Evolutionary conservation across 164 flowering plant species (phyloP).

Genomic region (Saururus chinensis): DNA sequence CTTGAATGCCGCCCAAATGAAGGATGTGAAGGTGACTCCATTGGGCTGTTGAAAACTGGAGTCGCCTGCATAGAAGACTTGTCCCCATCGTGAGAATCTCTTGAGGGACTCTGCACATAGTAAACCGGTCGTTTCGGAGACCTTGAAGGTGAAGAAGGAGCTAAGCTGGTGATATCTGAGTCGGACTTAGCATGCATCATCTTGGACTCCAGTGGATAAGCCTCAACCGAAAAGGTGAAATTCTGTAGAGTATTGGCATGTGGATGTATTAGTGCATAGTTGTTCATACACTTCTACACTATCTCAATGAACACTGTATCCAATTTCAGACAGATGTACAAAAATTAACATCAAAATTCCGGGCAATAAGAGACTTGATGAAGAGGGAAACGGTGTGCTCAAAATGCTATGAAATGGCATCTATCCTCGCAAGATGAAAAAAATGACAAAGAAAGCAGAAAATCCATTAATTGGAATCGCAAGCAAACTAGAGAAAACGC

Average conservation of each 20-base stretch:
- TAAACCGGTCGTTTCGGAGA: constrained; percentile 78
- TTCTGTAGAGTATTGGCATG: not conserved
- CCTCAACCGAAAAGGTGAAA: not conserved
- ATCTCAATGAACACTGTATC: no score
- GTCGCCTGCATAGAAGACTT: constrained; percentile 89
- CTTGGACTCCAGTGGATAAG: not conserved
- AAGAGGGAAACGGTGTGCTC: no score
- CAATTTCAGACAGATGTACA: no score
- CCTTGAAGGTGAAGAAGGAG: constrained; percentile 90
- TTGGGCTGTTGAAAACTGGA: constrained; percentile 67
- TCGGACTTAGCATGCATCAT: constrained; percentile 83
- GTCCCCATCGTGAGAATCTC: constrained; percentile 96
- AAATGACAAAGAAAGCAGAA: not conserved
- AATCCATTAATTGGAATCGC: not conserved
- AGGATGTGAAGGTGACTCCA: constrained; percentile 96
- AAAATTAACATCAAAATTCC: no score
- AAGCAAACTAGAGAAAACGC: not conserved
- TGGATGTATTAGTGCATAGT: not conserved
- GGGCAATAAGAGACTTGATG: no score
- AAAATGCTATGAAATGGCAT: no score
- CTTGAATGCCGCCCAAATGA: constrained; percentile 83
- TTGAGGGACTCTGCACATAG: constrained; percentile 89
- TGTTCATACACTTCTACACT: no score
- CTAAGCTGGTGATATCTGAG: constrained; percentile 80
- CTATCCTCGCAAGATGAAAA: no score